Percentiles rank a stretch among this genome's conserved stretches.
Evolutionary conservation across 129 eudicot species (phyloP).

Genomic region (Artemisia argyi): DNA sequence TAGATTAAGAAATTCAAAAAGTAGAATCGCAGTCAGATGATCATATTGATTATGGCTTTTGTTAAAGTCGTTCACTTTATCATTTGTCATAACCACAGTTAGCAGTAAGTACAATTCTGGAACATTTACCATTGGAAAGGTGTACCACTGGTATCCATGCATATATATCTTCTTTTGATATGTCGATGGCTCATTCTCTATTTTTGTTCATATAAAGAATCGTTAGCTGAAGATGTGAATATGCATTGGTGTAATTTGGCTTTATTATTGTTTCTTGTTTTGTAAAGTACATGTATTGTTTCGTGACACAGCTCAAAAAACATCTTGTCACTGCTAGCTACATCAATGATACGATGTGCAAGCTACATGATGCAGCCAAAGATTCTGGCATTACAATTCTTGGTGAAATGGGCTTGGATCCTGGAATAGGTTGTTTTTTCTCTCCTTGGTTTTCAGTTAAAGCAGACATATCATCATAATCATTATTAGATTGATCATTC

Average conservation of each 20-base stretch:
- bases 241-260: constrained; percentile 5
- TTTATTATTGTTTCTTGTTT: background rate
- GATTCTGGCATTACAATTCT: constrained; percentile 77
- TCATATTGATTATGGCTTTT: too few relatives aligned
- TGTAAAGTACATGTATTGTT: constrained; percentile 1
- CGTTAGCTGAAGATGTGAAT: background rate
- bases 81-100: too few relatives aligned
- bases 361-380: constrained; percentile 77
- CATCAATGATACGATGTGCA: constrained; percentile 73
- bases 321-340: constrained; percentile 98
- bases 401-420: constrained; percentile 99
- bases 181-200: background rate
- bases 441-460: constrained; percentile 9
- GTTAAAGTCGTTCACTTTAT: too few relatives aligned
- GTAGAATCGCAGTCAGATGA: too few relatives aligned
- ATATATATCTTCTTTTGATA: background rate
- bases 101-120: background rate
- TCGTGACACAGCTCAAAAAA: constrained; percentile 69
- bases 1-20: too few relatives aligned
- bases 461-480: background rate
- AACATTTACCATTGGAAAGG: constrained; percentile 16
- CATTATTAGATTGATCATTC: background rate
- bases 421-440: constrained; percentile 78
- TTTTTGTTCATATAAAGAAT: background rate
- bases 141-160: background rate